phyloP scores from a whole-genome alignment of 768 basidiomycete genomes.

The Tricholomella constricta region DNA sequence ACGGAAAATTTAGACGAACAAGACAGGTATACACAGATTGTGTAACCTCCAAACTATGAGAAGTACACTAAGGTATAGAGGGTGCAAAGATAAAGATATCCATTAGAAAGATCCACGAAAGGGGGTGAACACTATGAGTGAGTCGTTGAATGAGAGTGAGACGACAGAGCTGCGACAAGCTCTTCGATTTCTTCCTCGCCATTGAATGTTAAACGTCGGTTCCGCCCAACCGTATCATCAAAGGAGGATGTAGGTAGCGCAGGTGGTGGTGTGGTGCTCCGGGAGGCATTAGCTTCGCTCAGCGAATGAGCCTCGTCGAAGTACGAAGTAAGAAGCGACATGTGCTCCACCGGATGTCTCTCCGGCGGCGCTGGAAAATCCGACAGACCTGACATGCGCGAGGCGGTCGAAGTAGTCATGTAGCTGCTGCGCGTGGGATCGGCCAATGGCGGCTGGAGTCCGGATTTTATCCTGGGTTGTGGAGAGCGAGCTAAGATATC shows the following conservation, averaged over 20 bases:
- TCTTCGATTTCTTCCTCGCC: constrained; percentile 31
- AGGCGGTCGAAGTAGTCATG: constrained; percentile 59
- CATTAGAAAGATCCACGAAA: background rate
- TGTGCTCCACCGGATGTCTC: constrained; percentile 30
- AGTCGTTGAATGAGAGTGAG: constrained; percentile 17
- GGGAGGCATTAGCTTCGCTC: constrained; percentile 16
- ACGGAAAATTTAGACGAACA: no score
- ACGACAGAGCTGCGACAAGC: constrained; percentile 26
- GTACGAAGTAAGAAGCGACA: constrained; percentile 47
- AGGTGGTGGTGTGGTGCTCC: constrained; percentile 7
- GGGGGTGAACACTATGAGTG: background rate
- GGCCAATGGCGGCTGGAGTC: constrained; percentile 35
- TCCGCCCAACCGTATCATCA: background rate
- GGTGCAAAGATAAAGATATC: background rate
- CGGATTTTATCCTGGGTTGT: constrained; percentile 18
- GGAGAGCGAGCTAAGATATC: background rate
- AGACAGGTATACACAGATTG: no score
- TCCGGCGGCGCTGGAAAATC: constrained; percentile 70
- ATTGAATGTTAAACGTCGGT: constrained; percentile 25
- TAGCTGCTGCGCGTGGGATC: constrained; percentile 52
- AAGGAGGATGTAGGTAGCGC: constrained; percentile 5
- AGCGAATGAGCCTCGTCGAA: constrained; percentile 34
- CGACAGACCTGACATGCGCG: constrained; percentile 70
- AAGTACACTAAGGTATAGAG: background rate
- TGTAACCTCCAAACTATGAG: background rate